A percentile compares a stretch with the other conserved stretches of the same genome.
Evolutionary conservation across 139 green algal species (phyloP).

Genomic region (Yamagishiella unicocca): DNA sequence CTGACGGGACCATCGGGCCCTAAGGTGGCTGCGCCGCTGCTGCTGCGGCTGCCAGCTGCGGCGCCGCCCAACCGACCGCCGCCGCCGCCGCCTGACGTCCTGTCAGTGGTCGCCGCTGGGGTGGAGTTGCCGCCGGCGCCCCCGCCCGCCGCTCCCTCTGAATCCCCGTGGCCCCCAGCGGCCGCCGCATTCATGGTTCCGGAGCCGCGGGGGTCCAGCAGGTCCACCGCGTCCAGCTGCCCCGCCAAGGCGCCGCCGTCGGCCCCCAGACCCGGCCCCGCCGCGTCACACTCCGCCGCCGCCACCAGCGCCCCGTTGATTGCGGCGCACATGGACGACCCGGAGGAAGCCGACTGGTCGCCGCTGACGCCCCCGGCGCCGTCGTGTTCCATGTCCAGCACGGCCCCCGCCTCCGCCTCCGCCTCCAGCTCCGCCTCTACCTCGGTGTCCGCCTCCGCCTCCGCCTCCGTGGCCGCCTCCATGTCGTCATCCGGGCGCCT

Average conservation of each 20-base stretch:
- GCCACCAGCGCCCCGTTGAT: conserved; percentile 1
- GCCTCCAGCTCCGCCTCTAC: neutral
- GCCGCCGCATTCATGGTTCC: too few relatives aligned
- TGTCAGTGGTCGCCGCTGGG: too few relatives aligned
- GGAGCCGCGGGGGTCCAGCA: too few relatives aligned
- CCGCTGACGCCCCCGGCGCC: neutral
- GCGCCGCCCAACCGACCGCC: neutral
- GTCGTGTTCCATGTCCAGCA: conserved; percentile 1
- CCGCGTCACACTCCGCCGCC: neutral
- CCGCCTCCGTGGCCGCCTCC: neutral
- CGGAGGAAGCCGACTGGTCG: neutral
- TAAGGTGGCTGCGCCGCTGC: neutral
- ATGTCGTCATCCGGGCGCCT: neutral
- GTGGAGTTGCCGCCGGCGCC: too few relatives aligned
- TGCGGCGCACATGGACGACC: conserved; percentile 4
- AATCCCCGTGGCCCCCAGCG: neutral
- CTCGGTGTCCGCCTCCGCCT: neutral
- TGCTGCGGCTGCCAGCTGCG: neutral
- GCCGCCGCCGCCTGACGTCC: neutral
- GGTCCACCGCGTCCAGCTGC: too few relatives aligned
- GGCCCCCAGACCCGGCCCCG: neutral
- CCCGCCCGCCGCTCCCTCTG: too few relatives aligned
- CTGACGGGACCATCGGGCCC: neutral
- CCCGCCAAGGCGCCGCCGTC: neutral
- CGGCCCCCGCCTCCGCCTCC: neutral